phyloP scores from a whole-genome alignment of 1,284 basidiomycete genomes.

The Kwoniella shivajii region DNA sequence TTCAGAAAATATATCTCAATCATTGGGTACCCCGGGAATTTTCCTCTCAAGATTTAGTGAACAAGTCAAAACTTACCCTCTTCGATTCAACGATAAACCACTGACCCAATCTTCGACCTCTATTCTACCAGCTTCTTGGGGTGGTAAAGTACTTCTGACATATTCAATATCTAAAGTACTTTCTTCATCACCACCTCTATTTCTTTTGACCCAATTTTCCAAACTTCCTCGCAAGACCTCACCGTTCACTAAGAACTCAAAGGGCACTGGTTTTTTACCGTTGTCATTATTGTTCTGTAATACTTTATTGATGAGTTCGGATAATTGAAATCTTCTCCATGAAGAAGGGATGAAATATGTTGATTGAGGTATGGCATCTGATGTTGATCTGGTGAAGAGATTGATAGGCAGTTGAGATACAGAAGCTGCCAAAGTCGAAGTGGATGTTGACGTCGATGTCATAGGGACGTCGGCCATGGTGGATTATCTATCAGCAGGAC shows the following conservation, averaged over 20 bases:
- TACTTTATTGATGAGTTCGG: conserved; percentile 95
- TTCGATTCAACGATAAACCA: conserved; percentile 68
- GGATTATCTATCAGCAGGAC: not conserved
- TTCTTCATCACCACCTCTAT: conserved; percentile 67
- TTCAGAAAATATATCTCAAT: not conserved
- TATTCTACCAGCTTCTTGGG: conserved; percentile 74
- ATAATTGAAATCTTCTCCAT: conserved; percentile 96
- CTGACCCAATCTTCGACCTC: conserved; percentile 96
- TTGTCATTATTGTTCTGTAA: conserved; percentile 60
- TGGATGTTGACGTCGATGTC: conserved; percentile 1
- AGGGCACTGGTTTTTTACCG: conserved; percentile 71
- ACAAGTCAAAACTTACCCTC: conserved; percentile 63
- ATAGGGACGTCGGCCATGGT: conserved; percentile 30
- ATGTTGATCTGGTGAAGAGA: conserved; percentile 73
- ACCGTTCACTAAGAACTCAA: conserved; percentile 88
- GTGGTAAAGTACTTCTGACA: conserved; percentile 87
- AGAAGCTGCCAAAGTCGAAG: conserved; percentile 5
- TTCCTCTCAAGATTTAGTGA: not conserved
- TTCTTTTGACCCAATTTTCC: conserved; percentile 73
- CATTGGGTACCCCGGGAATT: not conserved
- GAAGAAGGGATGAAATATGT: conserved; percentile 91
- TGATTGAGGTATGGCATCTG: conserved; percentile 79
- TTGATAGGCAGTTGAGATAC: conserved; percentile 63
- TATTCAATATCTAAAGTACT: conserved; percentile 93
- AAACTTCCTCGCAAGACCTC: conserved; percentile 75